A percentile compares a stretch with the other conserved stretches of the same genome.
These are phyloP conservation scores for Leccinellum luteum DNA, from an alignment of 768 basidiomycete species.

Conservation along the genomic window DNA sequence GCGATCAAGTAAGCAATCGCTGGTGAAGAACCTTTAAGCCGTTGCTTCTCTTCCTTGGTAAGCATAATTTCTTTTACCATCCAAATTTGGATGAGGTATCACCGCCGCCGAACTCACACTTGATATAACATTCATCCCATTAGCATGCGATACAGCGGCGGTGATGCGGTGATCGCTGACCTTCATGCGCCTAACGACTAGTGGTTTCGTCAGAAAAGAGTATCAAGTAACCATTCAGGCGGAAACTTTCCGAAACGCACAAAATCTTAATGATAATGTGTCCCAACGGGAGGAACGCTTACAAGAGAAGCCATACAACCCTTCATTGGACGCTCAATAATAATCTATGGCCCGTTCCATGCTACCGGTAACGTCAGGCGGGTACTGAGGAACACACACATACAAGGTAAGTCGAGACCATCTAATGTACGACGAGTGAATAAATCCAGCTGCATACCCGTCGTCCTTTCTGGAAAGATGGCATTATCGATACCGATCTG, in stretches of 20 bases:
- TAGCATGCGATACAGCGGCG: conserved; percentile 1
- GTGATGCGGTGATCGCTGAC: conserved; percentile 12
- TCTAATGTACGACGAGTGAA: conserved; percentile 83
- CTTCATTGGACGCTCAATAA: conserved; percentile 87
- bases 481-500: conserved; percentile 90
- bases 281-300: conserved; percentile 71
- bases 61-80: conserved; percentile 87
- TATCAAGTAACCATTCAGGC: conserved; percentile 9
- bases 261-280: conserved; percentile 93
- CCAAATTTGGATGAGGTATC: conserved; percentile 79
- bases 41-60: conserved; percentile 79
- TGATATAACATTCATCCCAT: conserved; percentile 48
- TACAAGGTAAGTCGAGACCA: conserved; percentile 76
- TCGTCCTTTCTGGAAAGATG: conserved; percentile 88
- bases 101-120: conserved; percentile 65
- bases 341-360: conserved; percentile 90
- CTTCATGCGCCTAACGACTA: conserved; percentile 67
- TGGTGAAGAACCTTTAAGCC: conserved; percentile 65
- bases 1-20: conserved; percentile 9
- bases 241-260: conserved; percentile 56
- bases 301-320: conserved; percentile 77
- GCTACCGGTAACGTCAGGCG: conserved; percentile 42
- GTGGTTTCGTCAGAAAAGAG: conserved; percentile 15
- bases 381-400: conserved; percentile 25
- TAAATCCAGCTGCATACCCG: conserved; percentile 80